Conservation (phyloP, 139 green algal genomes). For the Volvox africanus region DNA sequence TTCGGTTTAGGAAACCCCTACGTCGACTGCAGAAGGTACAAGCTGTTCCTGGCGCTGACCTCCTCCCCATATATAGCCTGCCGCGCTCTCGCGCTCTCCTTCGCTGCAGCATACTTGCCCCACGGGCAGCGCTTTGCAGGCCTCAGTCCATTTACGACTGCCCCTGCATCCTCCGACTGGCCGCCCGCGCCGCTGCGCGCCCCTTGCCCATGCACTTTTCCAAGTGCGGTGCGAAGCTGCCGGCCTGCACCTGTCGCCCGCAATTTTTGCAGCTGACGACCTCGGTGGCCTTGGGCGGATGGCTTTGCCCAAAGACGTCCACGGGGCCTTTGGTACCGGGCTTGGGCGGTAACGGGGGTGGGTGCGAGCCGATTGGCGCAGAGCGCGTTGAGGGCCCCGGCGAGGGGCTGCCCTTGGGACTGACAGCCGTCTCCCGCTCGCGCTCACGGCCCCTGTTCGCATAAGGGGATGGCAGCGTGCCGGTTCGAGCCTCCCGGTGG, state of each 20-base stretch:
- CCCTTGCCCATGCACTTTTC: slow-evolving; percentile 89
- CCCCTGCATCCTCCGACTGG: slow-evolving; percentile 43
- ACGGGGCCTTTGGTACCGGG: slow-evolving; percentile 52
- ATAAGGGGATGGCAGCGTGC: not conserved
- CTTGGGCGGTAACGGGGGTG: slow-evolving; percentile 16
- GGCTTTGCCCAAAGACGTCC: slow-evolving; percentile 85
- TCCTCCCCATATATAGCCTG: too few species aligned
- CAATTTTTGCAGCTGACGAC: slow-evolving; percentile 80
- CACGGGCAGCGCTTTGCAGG: too few species aligned
- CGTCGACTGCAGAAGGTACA: too few species aligned
- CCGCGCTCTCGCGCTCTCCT: too few species aligned
- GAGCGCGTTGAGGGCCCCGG: not conserved
- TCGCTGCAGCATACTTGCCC: too few species aligned
- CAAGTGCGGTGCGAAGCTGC: slow-evolving; percentile 85
- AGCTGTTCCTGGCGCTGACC: too few species aligned
- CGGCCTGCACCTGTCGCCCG: slow-evolving; percentile 74
- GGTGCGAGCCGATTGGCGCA: not conserved
- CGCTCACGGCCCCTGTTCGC: not conserved
- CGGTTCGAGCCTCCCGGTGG: slow-evolving; percentile 64
- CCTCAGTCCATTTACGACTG: slow-evolving; percentile 19
- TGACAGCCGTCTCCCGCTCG: not conserved
- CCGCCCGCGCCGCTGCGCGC: slow-evolving; percentile 51
- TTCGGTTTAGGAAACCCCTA: too few species aligned
- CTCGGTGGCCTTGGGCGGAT: slow-evolving; percentile 82
- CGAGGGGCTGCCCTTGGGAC: not conserved